phyloP scores from a whole-genome alignment of 345 rosid species.

The Arabidopsis suecica region DNA sequence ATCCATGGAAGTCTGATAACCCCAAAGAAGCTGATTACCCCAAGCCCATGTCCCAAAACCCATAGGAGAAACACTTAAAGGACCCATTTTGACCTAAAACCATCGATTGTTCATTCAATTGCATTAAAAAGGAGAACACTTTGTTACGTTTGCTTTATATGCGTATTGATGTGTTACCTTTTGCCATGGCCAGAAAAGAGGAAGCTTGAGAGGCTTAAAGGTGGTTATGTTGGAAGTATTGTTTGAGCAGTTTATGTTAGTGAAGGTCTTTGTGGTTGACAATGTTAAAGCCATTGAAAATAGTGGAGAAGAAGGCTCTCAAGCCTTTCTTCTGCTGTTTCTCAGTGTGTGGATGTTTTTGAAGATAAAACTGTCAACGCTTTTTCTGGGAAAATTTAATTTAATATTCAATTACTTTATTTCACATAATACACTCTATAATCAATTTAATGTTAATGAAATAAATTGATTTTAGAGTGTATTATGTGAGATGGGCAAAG shows the following conservation, averaged over 20 bases:
- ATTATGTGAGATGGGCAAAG: too few relatives aligned
- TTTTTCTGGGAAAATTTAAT: too few relatives aligned
- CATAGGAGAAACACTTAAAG: slow-evolving; percentile 85
- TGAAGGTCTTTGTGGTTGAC: slow-evolving; percentile 42
- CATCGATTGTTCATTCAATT: slow-evolving; percentile 1
- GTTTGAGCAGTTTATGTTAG: slow-evolving; percentile 48
- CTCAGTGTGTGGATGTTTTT: slow-evolving; percentile 19
- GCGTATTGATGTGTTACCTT: slow-evolving; percentile 48
- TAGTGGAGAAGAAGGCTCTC: slow-evolving; percentile 14
- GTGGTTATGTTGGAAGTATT: slow-evolving; percentile 48
- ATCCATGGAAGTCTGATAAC: slow-evolving; percentile 85
- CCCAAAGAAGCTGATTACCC: slow-evolving; percentile 98
- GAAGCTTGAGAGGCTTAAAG: slow-evolving; percentile 68
- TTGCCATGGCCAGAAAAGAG: slow-evolving; percentile 90
- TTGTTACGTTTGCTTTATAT: neutral
- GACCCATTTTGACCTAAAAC: slow-evolving; percentile 82
- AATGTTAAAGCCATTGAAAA: slow-evolving; percentile 55
- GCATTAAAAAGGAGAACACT: neutral
- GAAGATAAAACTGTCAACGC: neutral
- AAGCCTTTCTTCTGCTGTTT: neutral
- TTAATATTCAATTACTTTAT: neutral
- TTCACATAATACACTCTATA: too few relatives aligned
- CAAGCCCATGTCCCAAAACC: slow-evolving; percentile 99
- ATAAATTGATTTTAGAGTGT: too few relatives aligned
- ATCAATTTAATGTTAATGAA: too few relatives aligned